A percentile compares a stretch with the other conserved stretches of the same genome.
phyloP scores from a whole-genome alignment of 2,329 filamentous ascomycete species.

The Calcarisporium arbuscula region DNA sequence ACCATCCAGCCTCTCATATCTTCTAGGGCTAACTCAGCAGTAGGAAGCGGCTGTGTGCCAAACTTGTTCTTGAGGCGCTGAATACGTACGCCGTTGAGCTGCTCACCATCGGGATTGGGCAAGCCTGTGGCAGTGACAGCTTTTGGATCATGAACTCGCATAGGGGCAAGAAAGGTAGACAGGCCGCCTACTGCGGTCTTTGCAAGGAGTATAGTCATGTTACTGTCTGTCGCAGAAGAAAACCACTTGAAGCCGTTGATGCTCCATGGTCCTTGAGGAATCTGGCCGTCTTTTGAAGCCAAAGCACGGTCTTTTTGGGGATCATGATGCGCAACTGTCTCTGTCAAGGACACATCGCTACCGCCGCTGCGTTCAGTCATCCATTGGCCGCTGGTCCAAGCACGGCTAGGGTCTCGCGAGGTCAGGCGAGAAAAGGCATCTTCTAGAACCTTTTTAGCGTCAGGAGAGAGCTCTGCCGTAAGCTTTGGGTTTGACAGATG shows the following conservation, averaged over 20 bases:
- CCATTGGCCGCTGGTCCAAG: slow-evolving; percentile 72
- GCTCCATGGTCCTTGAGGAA: slow-evolving; percentile 48
- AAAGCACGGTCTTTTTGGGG: slow-evolving; percentile 10
- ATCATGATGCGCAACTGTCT: slow-evolving; percentile 47
- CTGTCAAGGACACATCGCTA: slow-evolving; percentile 62
- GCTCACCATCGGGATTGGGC: slow-evolving; percentile 22
- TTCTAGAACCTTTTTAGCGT: slow-evolving; percentile 38
- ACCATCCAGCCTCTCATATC: slow-evolving; percentile 60
- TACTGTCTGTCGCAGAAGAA: slow-evolving; percentile 21
- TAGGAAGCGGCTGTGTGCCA: slow-evolving; percentile 63
- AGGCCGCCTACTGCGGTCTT: slow-evolving; percentile 43
- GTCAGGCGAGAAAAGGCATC: slow-evolving; percentile 48
- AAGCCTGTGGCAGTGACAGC: slow-evolving; percentile 23
- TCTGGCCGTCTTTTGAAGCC: slow-evolving; percentile 12
- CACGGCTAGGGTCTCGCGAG: slow-evolving; percentile 38
- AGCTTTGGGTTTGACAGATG: slow-evolving; percentile 31
- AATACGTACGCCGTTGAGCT: slow-evolving; percentile 62
- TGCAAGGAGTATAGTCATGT: slow-evolving; percentile 57
- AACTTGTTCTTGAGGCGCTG: slow-evolving; percentile 67
- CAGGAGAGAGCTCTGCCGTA: slow-evolving; percentile 16
- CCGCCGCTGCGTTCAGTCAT: slow-evolving; percentile 69
- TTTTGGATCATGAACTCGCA: slow-evolving; percentile 36
- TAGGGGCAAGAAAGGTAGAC: slow-evolving; percentile 59
- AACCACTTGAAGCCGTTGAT: slow-evolving; percentile 63
- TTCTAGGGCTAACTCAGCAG: slow-evolving; percentile 62